A percentile compares a stretch with the other conserved stretches of the same genome.
Conservation (phyloP, 179 eudicot genomes). For the Heliamphora pulchella region DNA sequence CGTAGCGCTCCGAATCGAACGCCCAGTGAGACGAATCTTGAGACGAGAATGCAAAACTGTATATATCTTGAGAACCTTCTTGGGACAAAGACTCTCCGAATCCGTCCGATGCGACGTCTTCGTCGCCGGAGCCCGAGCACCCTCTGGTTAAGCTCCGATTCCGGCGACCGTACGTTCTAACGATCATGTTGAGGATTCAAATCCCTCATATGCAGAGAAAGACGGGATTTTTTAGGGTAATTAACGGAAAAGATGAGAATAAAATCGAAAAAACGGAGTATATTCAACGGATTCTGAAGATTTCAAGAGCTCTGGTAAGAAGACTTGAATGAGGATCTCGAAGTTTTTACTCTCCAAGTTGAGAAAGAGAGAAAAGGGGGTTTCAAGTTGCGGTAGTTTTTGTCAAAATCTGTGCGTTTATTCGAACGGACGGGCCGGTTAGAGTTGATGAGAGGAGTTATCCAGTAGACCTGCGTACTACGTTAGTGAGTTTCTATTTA, state of each 20-base stretch:
- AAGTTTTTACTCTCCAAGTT: background rate
- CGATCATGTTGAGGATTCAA: conserved; percentile 45
- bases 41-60: conserved; percentile 46
- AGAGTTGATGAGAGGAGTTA: too few relatives aligned
- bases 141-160: conserved; percentile 35
- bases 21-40: conserved; percentile 58
- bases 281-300: background rate
- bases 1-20: conserved; percentile 31
- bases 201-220: conserved; percentile 16
- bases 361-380: background rate
- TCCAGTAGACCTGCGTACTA: too few relatives aligned
- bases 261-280: background rate
- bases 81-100: conserved; percentile 34
- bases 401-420: too few relatives aligned
- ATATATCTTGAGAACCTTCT: conserved; percentile 42
- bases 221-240: background rate
- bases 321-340: conserved; percentile 17
- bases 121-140: conserved; percentile 24
- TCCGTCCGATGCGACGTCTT: conserved; percentile 34
- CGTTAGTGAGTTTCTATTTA: too few relatives aligned
- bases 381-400: background rate
- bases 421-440: too few relatives aligned
- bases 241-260: background rate
- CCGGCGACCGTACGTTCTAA: conserved; percentile 70
- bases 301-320: background rate